Conservation (phyloP, 164 flowering plant species). For the Stephania cephalantha region DNA sequence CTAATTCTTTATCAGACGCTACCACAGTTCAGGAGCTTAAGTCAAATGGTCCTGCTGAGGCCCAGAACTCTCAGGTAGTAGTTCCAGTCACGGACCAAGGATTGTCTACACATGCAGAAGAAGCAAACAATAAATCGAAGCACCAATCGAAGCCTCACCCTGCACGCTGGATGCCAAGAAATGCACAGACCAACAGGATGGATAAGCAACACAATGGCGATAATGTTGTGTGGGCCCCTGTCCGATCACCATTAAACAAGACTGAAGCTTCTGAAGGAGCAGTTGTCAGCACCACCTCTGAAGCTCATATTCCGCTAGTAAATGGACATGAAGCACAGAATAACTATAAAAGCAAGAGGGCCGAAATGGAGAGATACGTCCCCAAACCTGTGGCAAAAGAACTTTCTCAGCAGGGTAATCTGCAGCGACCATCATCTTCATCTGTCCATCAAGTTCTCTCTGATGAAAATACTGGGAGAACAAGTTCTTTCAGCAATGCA, state of each 20-base stretch:
- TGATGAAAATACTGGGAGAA: slow-evolving; percentile 24
- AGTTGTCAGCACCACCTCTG: slow-evolving; percentile 22
- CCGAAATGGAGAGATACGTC: slow-evolving; percentile 92
- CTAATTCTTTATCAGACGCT: slow-evolving; percentile 25
- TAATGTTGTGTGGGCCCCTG: slow-evolving; percentile 96
- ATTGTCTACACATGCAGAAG: slow-evolving; percentile 38
- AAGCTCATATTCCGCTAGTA: slow-evolving; percentile 20
- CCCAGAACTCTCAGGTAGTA: slow-evolving; percentile 20
- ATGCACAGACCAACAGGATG: slow-evolving; percentile 35
- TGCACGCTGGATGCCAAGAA: slow-evolving; percentile 49
- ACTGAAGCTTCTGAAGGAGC: slow-evolving; percentile 40
- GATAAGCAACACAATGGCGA: slow-evolving; percentile 41
- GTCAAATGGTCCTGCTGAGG: slow-evolving; percentile 9
- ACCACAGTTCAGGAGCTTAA: slow-evolving; percentile 19
- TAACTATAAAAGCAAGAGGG: slow-evolving; percentile 69
- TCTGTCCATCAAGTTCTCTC: slow-evolving; percentile 22
- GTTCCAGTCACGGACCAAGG: slow-evolving; percentile 29
- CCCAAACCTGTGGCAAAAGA: slow-evolving; percentile 94
- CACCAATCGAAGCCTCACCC: slow-evolving; percentile 59
- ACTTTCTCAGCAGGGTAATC: slow-evolving; percentile 61
- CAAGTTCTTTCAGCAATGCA: slow-evolving; percentile 8
- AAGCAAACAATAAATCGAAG: slow-evolving; percentile 31
- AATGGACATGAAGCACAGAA: slow-evolving; percentile 41
- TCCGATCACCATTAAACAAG: slow-evolving; percentile 52
- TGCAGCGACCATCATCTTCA: slow-evolving; percentile 29